phyloP scores from a whole-genome alignment of 441 rosid species.

The Biscutella laevigata region DNA sequence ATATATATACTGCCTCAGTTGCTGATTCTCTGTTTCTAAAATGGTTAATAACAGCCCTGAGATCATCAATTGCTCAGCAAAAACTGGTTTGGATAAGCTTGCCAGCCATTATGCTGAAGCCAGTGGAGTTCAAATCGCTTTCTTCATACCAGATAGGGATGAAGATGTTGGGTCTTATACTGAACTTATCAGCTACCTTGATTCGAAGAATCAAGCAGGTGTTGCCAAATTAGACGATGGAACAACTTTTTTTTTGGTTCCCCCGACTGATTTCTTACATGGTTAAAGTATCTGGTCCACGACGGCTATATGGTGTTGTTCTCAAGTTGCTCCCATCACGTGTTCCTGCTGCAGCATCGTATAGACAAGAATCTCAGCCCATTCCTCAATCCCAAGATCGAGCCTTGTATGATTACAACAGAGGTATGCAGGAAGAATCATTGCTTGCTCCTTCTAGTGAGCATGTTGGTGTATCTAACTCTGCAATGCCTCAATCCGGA shows the following conservation, averaged over 20 bases:
- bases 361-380: constrained; percentile 35
- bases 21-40: constrained; percentile 18
- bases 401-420: constrained; percentile 32
- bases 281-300: constrained; percentile 73
- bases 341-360: constrained; percentile 28
- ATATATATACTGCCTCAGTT: not conserved
- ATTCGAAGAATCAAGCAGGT: constrained; percentile 88
- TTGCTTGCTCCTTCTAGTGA: constrained; percentile 35
- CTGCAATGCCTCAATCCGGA: no score
- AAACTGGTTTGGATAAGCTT: constrained; percentile 94
- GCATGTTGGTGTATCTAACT: no score
- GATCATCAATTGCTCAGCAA: constrained; percentile 88
- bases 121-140: constrained; percentile 68
- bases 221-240: constrained; percentile 93
- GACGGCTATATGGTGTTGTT: constrained; percentile 88
- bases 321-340: constrained; percentile 68
- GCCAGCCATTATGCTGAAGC: constrained; percentile 75
- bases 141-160: constrained; percentile 91
- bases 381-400: constrained; percentile 36
- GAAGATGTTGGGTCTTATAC: constrained; percentile 90
- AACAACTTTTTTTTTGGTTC: constrained; percentile 78
- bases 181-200: constrained; percentile 85
- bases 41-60: constrained; percentile 65
- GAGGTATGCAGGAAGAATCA: constrained; percentile 41
- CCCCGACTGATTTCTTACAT: constrained; percentile 85